Evolutionary conservation across 164 flowering plant genomes (phyloP), one percentile per base, ranked within the genome.

Genomic region (Akebia trifoliata): DNA sequence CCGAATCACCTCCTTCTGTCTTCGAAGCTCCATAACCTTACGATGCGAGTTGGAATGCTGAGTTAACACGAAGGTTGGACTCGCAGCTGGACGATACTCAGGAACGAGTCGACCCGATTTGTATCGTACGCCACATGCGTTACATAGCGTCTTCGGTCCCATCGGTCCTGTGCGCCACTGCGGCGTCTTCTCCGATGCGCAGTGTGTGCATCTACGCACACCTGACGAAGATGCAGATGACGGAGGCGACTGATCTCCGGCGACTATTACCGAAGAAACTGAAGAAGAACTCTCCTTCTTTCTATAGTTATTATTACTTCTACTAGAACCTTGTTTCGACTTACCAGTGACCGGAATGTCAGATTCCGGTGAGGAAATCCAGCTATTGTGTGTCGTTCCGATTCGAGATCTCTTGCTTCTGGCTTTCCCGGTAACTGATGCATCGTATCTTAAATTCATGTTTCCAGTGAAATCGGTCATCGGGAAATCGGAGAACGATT

Each of bases 91-190:
- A 12, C 87, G 58, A 63, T 82, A 82, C 56, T 82, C 84, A 21
- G 87, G 87, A 7, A 82, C 87, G 0, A 82, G 79, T 34, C 87
- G 68, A 1, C 87, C 87, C 17, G 87, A 82, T 64, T 82, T 82
- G 76, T 69, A 80, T 6, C 87, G 70, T 20, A 82, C 86, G 8
- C 86, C 86, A 24, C 86, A 81, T 22, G 86, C 86, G 67, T 81
- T 81, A 62, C 86, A 81, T 14, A 74, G 76, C 31, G 84, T 80
- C 62, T 82, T 82, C 6, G 87, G 84, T 15, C 87, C 87, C 62
- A 76, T 50, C 2, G 87, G 87, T 0, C 87, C 87, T 32, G 79
- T 73, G n/a, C 87, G 49, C 87, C 87, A 82, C 69, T 82, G 84
- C 29, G 87, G 87, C 26, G 87, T 82, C 65, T 76, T 82, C 79